phyloP scores from a whole-genome alignment of 2,329 filamentous ascomycete genomes.

The Incumbomyces lentus region DNA sequence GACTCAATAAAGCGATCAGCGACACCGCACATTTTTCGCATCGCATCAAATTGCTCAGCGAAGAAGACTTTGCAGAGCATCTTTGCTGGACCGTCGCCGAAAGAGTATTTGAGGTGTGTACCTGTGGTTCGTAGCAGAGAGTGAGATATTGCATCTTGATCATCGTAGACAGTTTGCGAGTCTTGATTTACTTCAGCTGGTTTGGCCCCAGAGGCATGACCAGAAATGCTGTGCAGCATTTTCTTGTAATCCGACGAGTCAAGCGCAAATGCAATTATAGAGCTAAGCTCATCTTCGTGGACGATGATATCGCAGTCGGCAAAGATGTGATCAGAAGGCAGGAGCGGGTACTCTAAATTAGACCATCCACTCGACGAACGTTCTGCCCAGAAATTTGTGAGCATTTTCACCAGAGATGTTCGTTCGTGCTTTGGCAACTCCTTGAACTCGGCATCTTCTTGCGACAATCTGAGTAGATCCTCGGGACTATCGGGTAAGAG shows the following conservation, averaged over 20 bases:
- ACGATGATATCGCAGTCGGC: slow-evolving; percentile 95
- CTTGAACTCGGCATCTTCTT: slow-evolving; percentile 49
- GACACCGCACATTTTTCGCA: slow-evolving; percentile 84
- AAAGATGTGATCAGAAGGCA: slow-evolving; percentile 84
- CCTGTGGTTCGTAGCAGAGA: slow-evolving; percentile 75
- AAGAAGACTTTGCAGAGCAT: slow-evolving; percentile 99
- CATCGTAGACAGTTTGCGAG: slow-evolving; percentile 14
- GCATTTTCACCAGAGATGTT: slow-evolving; percentile 84
- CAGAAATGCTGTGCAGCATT: slow-evolving; percentile 52
- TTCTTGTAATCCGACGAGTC: slow-evolving; percentile 76
- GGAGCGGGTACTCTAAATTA: slow-evolving; percentile 82
- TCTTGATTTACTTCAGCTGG: slow-evolving; percentile 9
- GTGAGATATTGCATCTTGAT: slow-evolving; percentile 57
- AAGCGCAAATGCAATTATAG: slow-evolving; percentile 84
- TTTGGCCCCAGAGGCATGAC: slow-evolving; percentile 14
- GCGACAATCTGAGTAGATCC: slow-evolving; percentile 39
- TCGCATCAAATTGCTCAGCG: slow-evolving; percentile 91
- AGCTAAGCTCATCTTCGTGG: slow-evolving; percentile 92
- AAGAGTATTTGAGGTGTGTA: slow-evolving; percentile 92
- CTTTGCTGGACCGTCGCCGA: slow-evolving; percentile 82
- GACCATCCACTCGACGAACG: slow-evolving; percentile 92
- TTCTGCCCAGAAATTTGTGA: slow-evolving; percentile 98
- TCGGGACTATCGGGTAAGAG: slow-evolving; percentile 44
- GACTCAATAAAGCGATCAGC: slow-evolving; percentile 92
- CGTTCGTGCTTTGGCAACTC: slow-evolving; percentile 89